Conservation (phyloP, 139 green algal genomes). For the Spirogloea muscicola region DNA sequence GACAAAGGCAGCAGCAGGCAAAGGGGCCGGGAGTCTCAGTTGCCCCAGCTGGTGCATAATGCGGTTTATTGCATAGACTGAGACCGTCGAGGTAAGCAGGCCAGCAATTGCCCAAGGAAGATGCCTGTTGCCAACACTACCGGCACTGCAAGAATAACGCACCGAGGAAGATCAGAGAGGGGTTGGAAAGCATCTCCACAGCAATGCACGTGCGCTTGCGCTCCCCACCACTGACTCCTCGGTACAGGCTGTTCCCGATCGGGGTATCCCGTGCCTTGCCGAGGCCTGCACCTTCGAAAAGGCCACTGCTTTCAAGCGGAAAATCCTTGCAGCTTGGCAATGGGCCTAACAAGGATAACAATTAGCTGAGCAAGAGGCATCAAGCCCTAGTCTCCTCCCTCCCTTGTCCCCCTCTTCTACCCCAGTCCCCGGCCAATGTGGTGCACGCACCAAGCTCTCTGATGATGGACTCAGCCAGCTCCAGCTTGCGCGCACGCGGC, state of each 20-base stretch:
- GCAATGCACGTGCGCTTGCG: neutral
- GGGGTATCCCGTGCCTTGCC: neutral
- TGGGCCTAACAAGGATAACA: neutral
- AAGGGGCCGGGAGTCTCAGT: too few relatives aligned
- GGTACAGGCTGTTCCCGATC: neutral
- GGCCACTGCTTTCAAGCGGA: too few relatives aligned
- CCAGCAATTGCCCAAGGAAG: too few relatives aligned
- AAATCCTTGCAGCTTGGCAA: too few relatives aligned
- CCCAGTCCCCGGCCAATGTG: too few relatives aligned
- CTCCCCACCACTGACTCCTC: slow-evolving; percentile 9
- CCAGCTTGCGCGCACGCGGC: slow-evolving; percentile 20
- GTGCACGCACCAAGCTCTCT: slow-evolving; percentile 17
- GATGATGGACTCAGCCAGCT: slow-evolving; percentile 32
- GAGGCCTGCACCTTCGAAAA: neutral
- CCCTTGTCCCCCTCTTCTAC: too few relatives aligned
- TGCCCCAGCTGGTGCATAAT: too few relatives aligned
- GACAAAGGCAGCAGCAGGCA: too few relatives aligned
- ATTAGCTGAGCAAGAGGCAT: neutral
- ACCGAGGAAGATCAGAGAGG: slow-evolving; percentile 13
- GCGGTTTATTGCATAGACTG: too few relatives aligned
- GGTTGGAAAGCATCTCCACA: slow-evolving; percentile 7
- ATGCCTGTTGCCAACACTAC: too few relatives aligned
- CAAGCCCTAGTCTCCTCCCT: too few relatives aligned
- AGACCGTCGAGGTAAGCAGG: too few relatives aligned
- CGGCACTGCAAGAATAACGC: slow-evolving; percentile 2